These are phyloP conservation scores for Zymoseptoria passerinii DNA, from an alignment of 2,329 filamentous ascomycete genomes.

Conservation along the genomic window DNA sequence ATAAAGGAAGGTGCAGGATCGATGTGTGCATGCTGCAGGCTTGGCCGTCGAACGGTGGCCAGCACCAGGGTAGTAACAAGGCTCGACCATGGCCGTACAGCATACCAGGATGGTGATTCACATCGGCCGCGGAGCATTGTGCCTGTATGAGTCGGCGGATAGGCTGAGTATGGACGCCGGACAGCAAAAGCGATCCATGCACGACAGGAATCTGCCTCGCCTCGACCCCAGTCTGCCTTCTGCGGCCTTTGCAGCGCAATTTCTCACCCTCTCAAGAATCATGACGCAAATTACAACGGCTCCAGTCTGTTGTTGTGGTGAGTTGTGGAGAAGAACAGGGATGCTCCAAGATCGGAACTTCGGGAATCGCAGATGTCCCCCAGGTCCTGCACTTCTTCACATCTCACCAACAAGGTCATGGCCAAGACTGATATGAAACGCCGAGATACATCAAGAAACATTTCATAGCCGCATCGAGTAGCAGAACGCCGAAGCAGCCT, in stretches of 20 bases:
- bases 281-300: too few relatives aligned
- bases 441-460: not conserved
- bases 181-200: not conserved
- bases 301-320: too few relatives aligned
- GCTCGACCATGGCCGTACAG: too few relatives aligned
- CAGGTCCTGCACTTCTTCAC: not conserved
- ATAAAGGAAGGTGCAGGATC: too few relatives aligned
- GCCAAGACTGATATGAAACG: not conserved
- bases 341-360: not conserved
- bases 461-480: not conserved
- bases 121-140: not conserved
- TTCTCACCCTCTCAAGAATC: too few relatives aligned
- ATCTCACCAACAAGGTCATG: not conserved
- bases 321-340: not conserved
- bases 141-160: not conserved
- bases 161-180: too few relatives aligned
- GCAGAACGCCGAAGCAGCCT: too few relatives aligned
- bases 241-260: too few relatives aligned
- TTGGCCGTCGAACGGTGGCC: too few relatives aligned
- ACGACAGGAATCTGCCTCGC: not conserved
- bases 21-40: too few relatives aligned
- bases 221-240: not conserved
- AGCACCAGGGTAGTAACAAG: too few relatives aligned
- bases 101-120: not conserved
- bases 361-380: not conserved